phyloP scores from a whole-genome alignment of 768 basidiomycete species.

The Boletus patriciae region DNA sequence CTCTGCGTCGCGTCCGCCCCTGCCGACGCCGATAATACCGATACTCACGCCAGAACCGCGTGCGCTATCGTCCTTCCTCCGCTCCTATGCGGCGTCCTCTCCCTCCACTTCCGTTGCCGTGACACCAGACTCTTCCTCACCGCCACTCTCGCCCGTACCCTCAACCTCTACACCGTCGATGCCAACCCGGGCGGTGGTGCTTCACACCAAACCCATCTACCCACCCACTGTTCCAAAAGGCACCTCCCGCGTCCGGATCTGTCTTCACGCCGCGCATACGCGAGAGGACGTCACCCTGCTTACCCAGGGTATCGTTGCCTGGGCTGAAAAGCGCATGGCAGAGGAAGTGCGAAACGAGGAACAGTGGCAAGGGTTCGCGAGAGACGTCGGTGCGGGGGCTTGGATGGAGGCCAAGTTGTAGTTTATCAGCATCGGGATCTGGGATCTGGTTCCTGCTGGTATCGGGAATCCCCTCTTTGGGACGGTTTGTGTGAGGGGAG shows the following conservation, averaged over 20 bases:
- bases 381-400: conserved; percentile 13
- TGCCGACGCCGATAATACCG: conserved; percentile 78
- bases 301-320: conserved; percentile 47
- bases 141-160: neutral
- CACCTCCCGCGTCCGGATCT: conserved; percentile 82
- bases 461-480: neutral
- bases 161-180: neutral
- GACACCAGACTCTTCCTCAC: neutral
- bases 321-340: conserved; percentile 21
- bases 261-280: conserved; percentile 79
- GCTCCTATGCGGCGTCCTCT: conserved; percentile 8
- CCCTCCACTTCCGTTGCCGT: neutral
- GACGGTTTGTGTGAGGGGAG: neutral
- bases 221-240: conserved; percentile 92
- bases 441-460: too few species aligned
- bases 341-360: conserved; percentile 5
- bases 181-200: conserved; percentile 32
- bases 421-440: neutral
- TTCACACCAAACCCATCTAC: conserved; percentile 74
- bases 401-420: conserved; percentile 35
- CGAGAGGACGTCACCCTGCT: conserved; percentile 60
- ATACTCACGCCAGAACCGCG: conserved; percentile 77
- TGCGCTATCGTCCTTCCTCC: conserved; percentile 68
- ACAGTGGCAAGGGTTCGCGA: conserved; percentile 17
- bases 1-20: neutral